Percentiles rank a stretch among this genome's conserved stretches.
Conservation (phyloP, 2,329 filamentous ascomycete species). For the Capronia americana region DNA sequence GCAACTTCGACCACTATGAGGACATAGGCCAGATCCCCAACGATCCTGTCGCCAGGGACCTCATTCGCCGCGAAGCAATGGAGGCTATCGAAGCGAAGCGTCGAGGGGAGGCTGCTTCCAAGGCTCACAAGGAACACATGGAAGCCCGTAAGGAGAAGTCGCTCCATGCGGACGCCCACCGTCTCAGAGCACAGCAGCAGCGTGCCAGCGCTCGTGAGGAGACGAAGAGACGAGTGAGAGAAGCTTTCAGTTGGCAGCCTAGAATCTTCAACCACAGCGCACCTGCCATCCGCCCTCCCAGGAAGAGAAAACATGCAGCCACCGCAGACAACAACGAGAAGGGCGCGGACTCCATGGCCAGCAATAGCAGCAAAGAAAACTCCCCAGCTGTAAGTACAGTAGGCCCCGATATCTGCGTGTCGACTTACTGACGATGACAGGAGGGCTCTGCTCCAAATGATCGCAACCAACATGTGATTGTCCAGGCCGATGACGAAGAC, state of each 20-base stretch:
- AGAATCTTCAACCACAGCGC: background rate
- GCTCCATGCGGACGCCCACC: background rate
- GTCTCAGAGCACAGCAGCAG: background rate
- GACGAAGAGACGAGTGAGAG: background rate
- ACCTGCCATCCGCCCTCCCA: background rate
- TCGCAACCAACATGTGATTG: background rate
- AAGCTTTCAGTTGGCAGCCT: conserved; percentile 1
- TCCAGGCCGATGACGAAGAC: background rate
- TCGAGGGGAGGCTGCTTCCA: background rate
- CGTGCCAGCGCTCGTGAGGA: background rate
- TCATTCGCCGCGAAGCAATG: background rate
- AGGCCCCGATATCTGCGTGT: background rate
- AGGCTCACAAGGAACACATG: background rate
- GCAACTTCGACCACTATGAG: background rate
- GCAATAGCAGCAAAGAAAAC: conserved; percentile 10
- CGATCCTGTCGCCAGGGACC: conserved; percentile 7
- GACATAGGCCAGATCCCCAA: background rate
- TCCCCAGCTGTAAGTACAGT: background rate
- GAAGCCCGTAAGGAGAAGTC: background rate
- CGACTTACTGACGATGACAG: background rate
- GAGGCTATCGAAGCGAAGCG: background rate
- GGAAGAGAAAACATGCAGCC: background rate
- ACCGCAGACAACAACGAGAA: background rate
- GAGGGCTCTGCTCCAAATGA: background rate
- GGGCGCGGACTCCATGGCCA: background rate